phyloP scores from a whole-genome alignment of 2,329 filamentous ascomycete species.

The Colletotrichum sp. region DNA sequence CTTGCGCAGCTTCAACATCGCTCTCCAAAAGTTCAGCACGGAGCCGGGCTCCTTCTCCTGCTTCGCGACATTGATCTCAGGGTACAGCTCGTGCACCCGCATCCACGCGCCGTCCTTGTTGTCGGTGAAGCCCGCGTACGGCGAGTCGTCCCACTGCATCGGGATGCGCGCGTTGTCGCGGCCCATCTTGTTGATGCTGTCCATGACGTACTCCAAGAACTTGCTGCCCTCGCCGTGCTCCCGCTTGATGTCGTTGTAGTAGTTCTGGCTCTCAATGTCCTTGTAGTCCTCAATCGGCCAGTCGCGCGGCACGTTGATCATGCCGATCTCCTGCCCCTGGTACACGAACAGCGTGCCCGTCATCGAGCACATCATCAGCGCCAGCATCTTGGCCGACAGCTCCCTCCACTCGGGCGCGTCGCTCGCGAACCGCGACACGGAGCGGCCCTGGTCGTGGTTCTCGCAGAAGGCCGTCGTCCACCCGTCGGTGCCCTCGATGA shows the following conservation, averaged over 20 bases:
- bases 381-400: constrained; percentile 57
- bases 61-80: constrained; percentile 58
- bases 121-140: constrained; percentile 67
- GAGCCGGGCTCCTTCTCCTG: constrained; percentile 49
- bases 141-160: constrained; percentile 66
- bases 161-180: constrained; percentile 72
- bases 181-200: constrained; percentile 62
- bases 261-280: constrained; percentile 55
- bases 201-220: constrained; percentile 50
- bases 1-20: constrained; percentile 58
- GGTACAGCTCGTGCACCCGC: constrained; percentile 63
- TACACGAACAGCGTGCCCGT: constrained; percentile 61
- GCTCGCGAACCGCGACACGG: constrained; percentile 57
- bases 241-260: constrained; percentile 49
- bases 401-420: constrained; percentile 47
- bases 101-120: constrained; percentile 55
- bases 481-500: constrained; percentile 56
- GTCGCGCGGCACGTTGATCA: constrained; percentile 53
- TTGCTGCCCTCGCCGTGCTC: constrained; percentile 47
- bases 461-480: constrained; percentile 67
- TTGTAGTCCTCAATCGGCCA: constrained; percentile 55
- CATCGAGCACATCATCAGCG: constrained; percentile 49
- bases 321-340: constrained; percentile 64
- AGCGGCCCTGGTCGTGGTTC: constrained; percentile 66
- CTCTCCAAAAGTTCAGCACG: constrained; percentile 67